Percentiles rank a stretch among this genome's conserved stretches.
Conservation (phyloP, 768 basidiomycete genomes). For the Suillus lakei region DNA sequence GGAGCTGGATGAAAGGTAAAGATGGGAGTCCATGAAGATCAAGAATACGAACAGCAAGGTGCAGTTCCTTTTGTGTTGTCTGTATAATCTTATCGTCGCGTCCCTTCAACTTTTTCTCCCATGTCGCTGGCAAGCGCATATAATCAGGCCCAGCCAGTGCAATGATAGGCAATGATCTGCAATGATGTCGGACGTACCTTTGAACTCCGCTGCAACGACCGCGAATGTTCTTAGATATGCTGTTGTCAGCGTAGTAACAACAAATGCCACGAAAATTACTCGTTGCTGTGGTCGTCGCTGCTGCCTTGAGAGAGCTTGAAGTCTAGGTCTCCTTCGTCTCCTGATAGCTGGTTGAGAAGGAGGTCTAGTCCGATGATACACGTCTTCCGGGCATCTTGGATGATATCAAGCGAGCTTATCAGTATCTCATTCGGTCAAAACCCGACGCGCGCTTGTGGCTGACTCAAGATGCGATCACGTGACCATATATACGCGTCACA, state of each 20-base stretch:
- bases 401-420: neutral
- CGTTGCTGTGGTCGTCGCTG: slow-evolving; percentile 32
- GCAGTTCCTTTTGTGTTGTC: slow-evolving; percentile 26
- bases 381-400: slow-evolving; percentile 19
- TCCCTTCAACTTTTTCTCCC: slow-evolving; percentile 35
- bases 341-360: neutral
- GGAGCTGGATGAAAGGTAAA: slow-evolving; percentile 21
- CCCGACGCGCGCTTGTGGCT: neutral
- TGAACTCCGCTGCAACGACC: slow-evolving; percentile 36
- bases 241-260: neutral
- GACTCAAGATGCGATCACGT: slow-evolving; percentile 22
- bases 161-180: neutral
- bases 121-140: slow-evolving; percentile 28
- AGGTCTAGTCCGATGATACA: neutral
- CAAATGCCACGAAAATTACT: slow-evolving; percentile 20
- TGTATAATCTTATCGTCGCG: slow-evolving; percentile 30
- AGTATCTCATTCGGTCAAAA: neutral
- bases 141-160: neutral
- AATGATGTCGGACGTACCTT: slow-evolving; percentile 20
- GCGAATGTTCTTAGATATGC: slow-evolving; percentile 27
- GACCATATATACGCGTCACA: neutral
- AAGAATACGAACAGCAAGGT: slow-evolving; percentile 25
- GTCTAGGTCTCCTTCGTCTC: slow-evolving; percentile 19
- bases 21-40: neutral
- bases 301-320: slow-evolving; percentile 21